A percentile compares a stretch with the other conserved stretches of the same genome.
phyloP scores from a whole-genome alignment of 2,329 filamentous ascomycete species.

The Pleoardoris graminearum region DNA sequence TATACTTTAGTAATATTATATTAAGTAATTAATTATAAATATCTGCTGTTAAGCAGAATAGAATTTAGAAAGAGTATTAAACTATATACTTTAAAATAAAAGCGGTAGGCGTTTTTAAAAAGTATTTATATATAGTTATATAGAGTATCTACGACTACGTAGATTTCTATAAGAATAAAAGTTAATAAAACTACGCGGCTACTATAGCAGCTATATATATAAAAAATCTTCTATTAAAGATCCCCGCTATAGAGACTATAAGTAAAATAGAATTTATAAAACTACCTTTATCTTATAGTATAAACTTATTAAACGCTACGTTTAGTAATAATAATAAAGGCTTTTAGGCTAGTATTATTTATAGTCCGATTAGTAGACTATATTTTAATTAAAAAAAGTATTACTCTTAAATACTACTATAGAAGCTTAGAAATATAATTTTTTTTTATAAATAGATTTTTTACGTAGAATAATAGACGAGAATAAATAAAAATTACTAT shows the following conservation, averaged over 20 bases:
- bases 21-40: constrained; percentile 25
- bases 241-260: background rate
- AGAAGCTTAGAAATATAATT: no score
- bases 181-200: constrained; percentile 16
- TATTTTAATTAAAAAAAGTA: no score
- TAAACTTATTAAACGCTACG: background rate
- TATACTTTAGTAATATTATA: constrained; percentile 25
- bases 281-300: background rate
- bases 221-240: constrained; percentile 8
- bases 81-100: constrained; percentile 30
- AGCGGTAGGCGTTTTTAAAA: constrained; percentile 20
- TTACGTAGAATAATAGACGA: no score
- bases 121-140: constrained; percentile 21
- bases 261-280: no score
- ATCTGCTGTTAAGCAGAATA: constrained; percentile 15
- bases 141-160: constrained; percentile 28
- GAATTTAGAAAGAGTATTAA: constrained; percentile 17
- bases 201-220: constrained; percentile 15
- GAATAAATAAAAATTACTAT: no score
- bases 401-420: no score
- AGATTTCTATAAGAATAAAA: constrained; percentile 26
- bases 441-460: no score
- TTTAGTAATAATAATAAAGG: background rate
- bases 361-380: no score
- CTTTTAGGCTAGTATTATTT: background rate